These are phyloP conservation scores for Teratosphaeria pseudoeucalypti DNA, from an alignment of 2,329 filamentous ascomycete genomes.

Conservation along the genomic window DNA sequence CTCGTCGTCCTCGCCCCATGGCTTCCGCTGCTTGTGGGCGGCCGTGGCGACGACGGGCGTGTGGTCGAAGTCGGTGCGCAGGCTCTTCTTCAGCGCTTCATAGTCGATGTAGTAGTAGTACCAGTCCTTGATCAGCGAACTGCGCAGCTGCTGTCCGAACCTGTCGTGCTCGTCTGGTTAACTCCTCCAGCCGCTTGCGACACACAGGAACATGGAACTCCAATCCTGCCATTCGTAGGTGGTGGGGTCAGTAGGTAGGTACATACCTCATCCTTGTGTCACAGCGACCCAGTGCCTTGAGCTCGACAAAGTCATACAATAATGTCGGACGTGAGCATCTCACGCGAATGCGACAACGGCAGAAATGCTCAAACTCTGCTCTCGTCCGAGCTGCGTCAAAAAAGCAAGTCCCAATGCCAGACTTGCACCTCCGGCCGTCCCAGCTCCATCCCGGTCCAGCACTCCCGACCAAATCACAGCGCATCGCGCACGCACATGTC, in stretches of 20 bases:
- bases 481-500: background rate
- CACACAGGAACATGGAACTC: background rate
- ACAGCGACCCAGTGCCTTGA: background rate
- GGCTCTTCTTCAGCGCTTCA: conserved; percentile 77
- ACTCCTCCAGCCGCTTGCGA: background rate
- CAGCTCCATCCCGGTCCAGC: background rate
- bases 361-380: background rate
- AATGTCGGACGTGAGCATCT: background rate
- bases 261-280: background rate
- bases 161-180: conserved; percentile 28
- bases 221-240: too few relatives aligned
- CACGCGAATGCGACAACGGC: background rate
- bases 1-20: conserved; percentile 90
- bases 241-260: too few relatives aligned
- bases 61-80: conserved; percentile 61
- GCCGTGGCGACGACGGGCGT: conserved; percentile 33
- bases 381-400: background rate
- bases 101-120: conserved; percentile 98
- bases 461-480: background rate
- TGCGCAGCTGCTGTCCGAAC: conserved; percentile 94
- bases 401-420: background rate
- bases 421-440: background rate
- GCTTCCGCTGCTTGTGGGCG: conserved; percentile 35
- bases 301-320: background rate
- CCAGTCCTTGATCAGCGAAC: conserved; percentile 93